Evolutionary conservation across 768 basidiomycete species (phyloP).

Genomic region (Naganishia randhawae): DNA sequence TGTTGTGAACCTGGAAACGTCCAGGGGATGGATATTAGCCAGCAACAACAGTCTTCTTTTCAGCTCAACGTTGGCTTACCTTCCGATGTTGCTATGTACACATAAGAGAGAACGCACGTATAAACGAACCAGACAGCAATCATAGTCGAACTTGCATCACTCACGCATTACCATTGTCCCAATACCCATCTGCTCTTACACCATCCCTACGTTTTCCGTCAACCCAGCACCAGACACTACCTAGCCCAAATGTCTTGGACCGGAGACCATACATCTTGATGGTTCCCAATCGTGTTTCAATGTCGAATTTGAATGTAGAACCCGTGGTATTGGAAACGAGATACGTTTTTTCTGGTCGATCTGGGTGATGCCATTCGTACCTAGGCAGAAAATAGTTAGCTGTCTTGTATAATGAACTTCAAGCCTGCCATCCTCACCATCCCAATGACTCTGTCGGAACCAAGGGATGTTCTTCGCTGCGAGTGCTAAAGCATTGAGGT

Average conservation of each 20-base stretch:
- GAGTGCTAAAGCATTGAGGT: slow-evolving; percentile 31
- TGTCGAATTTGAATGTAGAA: slow-evolving; percentile 37
- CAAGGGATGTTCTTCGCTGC: slow-evolving; percentile 23
- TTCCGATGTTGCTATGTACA: slow-evolving; percentile 26
- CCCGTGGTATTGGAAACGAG: slow-evolving; percentile 39
- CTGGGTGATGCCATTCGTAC: slow-evolving; percentile 44
- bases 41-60: neutral
- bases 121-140: neutral
- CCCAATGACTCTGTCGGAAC: slow-evolving; percentile 3
- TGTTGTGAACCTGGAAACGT: slow-evolving; percentile 23
- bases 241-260: slow-evolving; percentile 46
- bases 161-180: slow-evolving; percentile 44
- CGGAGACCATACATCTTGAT: slow-evolving; percentile 48
- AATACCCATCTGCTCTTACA: slow-evolving; percentile 41
- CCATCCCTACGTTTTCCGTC: slow-evolving; percentile 35
- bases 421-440: slow-evolving; percentile 17
- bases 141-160: slow-evolving; percentile 5
- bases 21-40: neutral
- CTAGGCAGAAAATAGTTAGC: neutral
- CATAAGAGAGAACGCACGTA: neutral
- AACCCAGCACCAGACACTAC: slow-evolving; percentile 44
- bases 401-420: neutral
- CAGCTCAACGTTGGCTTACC: neutral
- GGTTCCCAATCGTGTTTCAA: slow-evolving; percentile 42
- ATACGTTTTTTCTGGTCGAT: slow-evolving; percentile 46